A percentile compares a stretch with the other conserved stretches of the same genome.
phyloP scores from a whole-genome alignment of 23 red algal species.

The Gracilaria domingensis region DNA sequence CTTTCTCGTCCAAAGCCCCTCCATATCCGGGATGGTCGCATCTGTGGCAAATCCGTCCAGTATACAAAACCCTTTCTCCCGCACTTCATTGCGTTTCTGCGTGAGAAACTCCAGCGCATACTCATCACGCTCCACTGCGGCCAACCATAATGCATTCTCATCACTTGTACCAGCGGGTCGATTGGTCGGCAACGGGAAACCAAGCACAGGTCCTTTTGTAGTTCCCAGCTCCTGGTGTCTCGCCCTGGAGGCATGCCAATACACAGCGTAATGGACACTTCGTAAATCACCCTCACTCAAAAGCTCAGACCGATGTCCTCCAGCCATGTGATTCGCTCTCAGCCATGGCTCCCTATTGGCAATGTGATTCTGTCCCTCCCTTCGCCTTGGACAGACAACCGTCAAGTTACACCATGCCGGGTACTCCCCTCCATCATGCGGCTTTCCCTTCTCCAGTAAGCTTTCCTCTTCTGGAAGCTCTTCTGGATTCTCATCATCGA shows the following conservation, averaged over 20 bases:
- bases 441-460: not conserved
- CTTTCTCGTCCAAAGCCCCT: too few species aligned
- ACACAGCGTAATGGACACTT: too few species aligned
- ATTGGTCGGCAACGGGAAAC: too few species aligned
- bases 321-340: not conserved
- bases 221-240: too few species aligned
- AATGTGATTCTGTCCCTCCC: conserved; percentile 7
- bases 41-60: not conserved
- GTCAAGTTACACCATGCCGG: not conserved
- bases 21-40: too few species aligned
- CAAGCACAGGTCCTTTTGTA: too few species aligned
- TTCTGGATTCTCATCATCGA: not conserved
- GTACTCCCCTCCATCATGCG: not conserved
- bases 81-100: too few species aligned
- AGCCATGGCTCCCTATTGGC: not conserved
- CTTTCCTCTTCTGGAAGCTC: not conserved
- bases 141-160: too few species aligned
- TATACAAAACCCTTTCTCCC: not conserved
- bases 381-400: not conserved
- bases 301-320: not conserved
- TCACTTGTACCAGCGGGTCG: too few species aligned
- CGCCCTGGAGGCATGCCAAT: too few species aligned
- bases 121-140: too few species aligned
- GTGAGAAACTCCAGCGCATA: not conserved
- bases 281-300: too few species aligned